Percentiles rank a stretch among this genome's conserved stretches.
Conservation (phyloP, 495 filamentous ascomycete species). For the Geoglossum glabrum region DNA sequence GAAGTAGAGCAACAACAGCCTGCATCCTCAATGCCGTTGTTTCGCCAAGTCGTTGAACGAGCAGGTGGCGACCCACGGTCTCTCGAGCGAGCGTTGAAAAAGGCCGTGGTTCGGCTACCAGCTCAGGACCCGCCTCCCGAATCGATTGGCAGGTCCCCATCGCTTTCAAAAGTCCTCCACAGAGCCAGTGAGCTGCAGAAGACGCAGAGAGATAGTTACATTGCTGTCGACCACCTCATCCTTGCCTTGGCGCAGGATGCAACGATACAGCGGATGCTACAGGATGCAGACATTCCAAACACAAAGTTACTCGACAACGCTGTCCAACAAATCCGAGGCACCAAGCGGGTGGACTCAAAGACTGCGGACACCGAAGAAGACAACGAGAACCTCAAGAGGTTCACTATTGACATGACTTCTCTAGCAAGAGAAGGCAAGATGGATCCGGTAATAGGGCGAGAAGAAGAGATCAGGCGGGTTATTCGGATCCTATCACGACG, state of each 20-base stretch:
- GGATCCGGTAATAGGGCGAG: conserved; percentile 90
- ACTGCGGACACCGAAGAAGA: conserved; percentile 81
- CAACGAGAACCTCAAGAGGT: conserved; percentile 87
- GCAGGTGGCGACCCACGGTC: conserved; percentile 82
- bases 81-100: conserved; percentile 77
- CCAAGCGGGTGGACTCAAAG: conserved; percentile 78
- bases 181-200: conserved; percentile 79
- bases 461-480: conserved; percentile 89
- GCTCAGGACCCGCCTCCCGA: conserved; percentile 92
- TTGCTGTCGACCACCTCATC: conserved; percentile 89
- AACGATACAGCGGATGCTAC: conserved; percentile 47
- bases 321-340: conserved; percentile 75
- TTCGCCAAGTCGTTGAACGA: conserved; percentile 83
- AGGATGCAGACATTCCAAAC: conserved; percentile 82
- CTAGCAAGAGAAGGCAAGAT: conserved; percentile 93
- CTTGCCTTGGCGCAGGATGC: conserved; percentile 60
- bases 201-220: conserved; percentile 85
- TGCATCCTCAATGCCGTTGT: conserved; percentile 42
- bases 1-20: conserved; percentile 56
- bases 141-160: conserved; percentile 54
- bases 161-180: conserved; percentile 61
- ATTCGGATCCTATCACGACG: conserved; percentile 81
- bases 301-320: conserved; percentile 74
- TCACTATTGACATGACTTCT: conserved; percentile 91
- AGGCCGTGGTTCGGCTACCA: conserved; percentile 69